Conservation (phyloP, 148 eudicot genomes). For the Rhododendron williamsianum region DNA sequence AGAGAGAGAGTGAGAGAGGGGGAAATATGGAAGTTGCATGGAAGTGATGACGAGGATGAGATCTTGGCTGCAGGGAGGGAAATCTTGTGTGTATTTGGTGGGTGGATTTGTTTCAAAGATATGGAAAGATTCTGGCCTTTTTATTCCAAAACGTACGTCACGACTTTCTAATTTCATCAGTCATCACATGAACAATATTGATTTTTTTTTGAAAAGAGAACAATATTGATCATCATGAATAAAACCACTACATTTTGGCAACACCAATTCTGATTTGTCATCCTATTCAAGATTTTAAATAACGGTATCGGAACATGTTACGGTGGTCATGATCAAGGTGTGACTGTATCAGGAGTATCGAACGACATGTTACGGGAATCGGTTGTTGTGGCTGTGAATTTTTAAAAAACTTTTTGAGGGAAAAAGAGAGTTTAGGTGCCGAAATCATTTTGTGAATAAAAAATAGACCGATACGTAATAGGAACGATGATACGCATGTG, state of each 20-base stretch:
- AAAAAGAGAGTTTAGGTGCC: neutral
- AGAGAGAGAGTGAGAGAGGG: neutral
- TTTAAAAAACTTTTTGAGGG: neutral
- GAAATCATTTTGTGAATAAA: neutral
- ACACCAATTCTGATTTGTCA: neutral
- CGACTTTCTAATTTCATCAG: neutral
- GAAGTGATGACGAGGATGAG: conserved; percentile 3
- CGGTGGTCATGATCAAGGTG: neutral
- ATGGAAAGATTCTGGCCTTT: conserved; percentile 15
- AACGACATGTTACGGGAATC: neutral
- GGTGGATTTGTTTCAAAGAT: conserved; percentile 35
- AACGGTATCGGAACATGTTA: neutral
- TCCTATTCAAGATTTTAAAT: neutral
- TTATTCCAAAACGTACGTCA: conserved; percentile 11
- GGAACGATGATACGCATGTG: neutral
- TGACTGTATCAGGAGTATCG: neutral
- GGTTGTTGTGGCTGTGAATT: neutral
- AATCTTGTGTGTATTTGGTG: conserved; percentile 11
- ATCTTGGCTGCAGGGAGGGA: conserved; percentile 4
- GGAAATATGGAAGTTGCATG: conserved; percentile 7
- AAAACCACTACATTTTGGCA: neutral
- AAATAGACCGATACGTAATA: neutral
- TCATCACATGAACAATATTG: neutral
- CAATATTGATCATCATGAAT: neutral
- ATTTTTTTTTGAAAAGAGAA: too few relatives aligned